Evolutionary conservation across 2,329 filamentous ascomycete species (phyloP).

Genomic region (Microcera coccophila): DNA sequence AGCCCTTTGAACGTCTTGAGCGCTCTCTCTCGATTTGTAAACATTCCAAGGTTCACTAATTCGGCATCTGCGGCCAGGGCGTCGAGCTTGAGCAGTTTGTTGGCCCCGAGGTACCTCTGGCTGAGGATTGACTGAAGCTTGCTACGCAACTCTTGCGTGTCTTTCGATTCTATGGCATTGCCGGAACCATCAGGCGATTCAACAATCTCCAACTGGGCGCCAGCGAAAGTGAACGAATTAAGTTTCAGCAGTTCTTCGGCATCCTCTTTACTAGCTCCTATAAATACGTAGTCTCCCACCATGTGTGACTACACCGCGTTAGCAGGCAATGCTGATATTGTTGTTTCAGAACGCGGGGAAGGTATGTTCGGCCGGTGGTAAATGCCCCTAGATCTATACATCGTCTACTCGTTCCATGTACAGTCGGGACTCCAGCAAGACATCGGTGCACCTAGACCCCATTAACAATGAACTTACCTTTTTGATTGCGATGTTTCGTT

Average conservation of each 20-base stretch:
- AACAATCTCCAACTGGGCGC: constrained; percentile 55
- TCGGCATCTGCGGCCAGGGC: constrained; percentile 67
- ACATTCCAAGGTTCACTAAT: constrained; percentile 70
- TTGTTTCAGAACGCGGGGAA: constrained; percentile 18
- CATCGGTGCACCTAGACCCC: constrained; percentile 27
- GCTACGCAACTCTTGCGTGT: constrained; percentile 59
- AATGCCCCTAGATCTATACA: constrained; percentile 17
- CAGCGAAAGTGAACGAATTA: constrained; percentile 66
- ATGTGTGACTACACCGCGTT: constrained; percentile 67
- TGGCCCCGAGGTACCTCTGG: constrained; percentile 65
- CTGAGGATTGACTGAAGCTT: constrained; percentile 69
- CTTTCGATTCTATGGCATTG: constrained; percentile 44
- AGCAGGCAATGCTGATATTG: constrained; percentile 48
- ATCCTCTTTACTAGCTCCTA: constrained; percentile 63
- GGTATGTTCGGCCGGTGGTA: constrained; percentile 18
- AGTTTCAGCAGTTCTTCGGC: constrained; percentile 62
- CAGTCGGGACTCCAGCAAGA: constrained; percentile 16
- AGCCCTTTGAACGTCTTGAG: constrained; percentile 89
- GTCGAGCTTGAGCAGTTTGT: constrained; percentile 81
- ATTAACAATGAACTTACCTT: constrained; percentile 64
- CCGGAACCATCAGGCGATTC: constrained; percentile 42
- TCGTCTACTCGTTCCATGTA: constrained; percentile 18
- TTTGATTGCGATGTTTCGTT: constrained; percentile 60
- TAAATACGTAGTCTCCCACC: constrained; percentile 65
- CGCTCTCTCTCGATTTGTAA: constrained; percentile 64